A percentile compares a stretch with the other conserved stretches of the same genome.
phyloP scores from a whole-genome alignment of 768 basidiomycete species.

The Tephrocybe sp. region DNA sequence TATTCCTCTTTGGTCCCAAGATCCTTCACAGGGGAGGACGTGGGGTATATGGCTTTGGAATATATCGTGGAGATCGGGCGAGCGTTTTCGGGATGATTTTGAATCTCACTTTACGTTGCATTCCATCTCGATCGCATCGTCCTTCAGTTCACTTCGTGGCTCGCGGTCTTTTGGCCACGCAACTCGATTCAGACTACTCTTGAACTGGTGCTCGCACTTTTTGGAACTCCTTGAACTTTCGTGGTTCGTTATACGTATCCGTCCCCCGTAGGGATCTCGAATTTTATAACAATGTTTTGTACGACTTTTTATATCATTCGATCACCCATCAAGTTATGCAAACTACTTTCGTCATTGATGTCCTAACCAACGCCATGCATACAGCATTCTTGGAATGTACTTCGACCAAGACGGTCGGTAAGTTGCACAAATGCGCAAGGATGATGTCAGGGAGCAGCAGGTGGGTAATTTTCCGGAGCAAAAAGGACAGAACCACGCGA shows the following conservation, averaged over 20 bases:
- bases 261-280: too few relatives aligned
- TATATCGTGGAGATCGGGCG: conserved; percentile 45
- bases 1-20: conserved; percentile 30
- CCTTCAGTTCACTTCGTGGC: conserved; percentile 57
- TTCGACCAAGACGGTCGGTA: too few relatives aligned
- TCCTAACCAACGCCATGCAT: too few relatives aligned
- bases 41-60: conserved; percentile 35
- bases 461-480: too few relatives aligned
- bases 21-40: conserved; percentile 33
- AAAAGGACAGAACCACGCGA: not conserved
- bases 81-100: conserved; percentile 17
- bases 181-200: conserved; percentile 68
- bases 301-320: too few relatives aligned
- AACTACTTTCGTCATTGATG: too few relatives aligned
- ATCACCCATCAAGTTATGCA: too few relatives aligned
- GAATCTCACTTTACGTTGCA: conserved; percentile 8
- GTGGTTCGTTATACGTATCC: not conserved
- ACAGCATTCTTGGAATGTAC: too few relatives aligned
- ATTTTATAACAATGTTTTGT: too few relatives aligned
- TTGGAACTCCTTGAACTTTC: conserved; percentile 14
- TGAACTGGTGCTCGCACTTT: conserved; percentile 39
- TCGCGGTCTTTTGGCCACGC: conserved; percentile 30
- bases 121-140: conserved; percentile 15
- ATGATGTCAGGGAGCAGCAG: too few relatives aligned
- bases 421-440: too few relatives aligned